A percentile compares a stretch with the other conserved stretches of the same genome.
phyloP scores from a whole-genome alignment of 345 rosid species.

The Orychophragmus violaceus region DNA sequence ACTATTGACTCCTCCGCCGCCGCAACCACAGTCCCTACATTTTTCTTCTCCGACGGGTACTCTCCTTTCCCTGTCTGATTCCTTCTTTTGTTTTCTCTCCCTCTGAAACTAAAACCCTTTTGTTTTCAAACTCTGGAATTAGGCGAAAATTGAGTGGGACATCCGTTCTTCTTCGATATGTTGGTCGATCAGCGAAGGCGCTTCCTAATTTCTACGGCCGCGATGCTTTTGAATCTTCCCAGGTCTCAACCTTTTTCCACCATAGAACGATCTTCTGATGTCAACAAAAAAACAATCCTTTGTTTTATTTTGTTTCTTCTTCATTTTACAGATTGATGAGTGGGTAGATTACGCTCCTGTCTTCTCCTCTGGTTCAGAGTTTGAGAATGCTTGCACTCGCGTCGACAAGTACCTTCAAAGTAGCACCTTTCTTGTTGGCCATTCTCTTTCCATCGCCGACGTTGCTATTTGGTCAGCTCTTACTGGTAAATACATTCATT shows the following conservation, averaged over 20 bases:
- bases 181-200: conserved; percentile 42
- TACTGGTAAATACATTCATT: conserved; percentile 41
- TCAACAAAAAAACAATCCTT: no score
- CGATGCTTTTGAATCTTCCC: conserved; percentile 42
- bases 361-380: conserved; percentile 72
- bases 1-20: conserved; percentile 29
- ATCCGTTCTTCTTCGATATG: conserved; percentile 50
- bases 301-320: background rate
- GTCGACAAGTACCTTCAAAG: conserved; percentile 47
- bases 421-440: conserved; percentile 59
- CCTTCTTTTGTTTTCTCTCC: background rate
- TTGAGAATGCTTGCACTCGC: conserved; percentile 65
- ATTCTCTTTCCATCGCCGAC: conserved; percentile 71
- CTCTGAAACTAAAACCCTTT: background rate
- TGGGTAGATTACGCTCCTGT: conserved; percentile 69
- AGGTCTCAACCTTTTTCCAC: conserved; percentile 33
- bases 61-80: background rate
- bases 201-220: conserved; percentile 47
- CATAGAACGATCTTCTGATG: background rate
- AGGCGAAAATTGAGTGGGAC: conserved; percentile 58
- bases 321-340: conserved; percentile 56
- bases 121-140: background rate
- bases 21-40: conserved; percentile 28
- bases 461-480: conserved; percentile 86
- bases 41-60: conserved; percentile 67